Conservation (phyloP, 257 asterid genomes). For the Coffea eugenioides region DNA sequence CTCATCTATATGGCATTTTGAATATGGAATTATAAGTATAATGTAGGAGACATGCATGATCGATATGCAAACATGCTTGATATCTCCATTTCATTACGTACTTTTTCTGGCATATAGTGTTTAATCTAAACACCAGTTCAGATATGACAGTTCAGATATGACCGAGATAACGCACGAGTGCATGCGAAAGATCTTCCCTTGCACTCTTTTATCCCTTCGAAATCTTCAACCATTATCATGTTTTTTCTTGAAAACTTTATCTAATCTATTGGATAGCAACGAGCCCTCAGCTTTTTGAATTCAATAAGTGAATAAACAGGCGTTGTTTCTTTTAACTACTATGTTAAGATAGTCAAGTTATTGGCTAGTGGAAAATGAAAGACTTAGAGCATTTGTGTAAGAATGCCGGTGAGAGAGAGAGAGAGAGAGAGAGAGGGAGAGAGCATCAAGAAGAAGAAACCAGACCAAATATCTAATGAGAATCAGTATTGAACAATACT, state of each 20-base stretch:
- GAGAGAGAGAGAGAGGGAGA: neutral
- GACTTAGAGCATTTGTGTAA: neutral
- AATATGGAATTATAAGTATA: neutral
- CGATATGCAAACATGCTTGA: neutral
- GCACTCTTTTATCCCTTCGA: neutral
- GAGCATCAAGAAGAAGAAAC: neutral
- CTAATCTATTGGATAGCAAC: neutral
- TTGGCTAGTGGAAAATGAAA: neutral
- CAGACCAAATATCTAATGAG: neutral
- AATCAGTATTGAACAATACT: neutral
- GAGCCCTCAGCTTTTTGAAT: too few relatives aligned
- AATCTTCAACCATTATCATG: neutral
- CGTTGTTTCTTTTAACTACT: neutral
- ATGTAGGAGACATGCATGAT: neutral
- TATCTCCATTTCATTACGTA: neutral
- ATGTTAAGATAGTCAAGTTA: neutral
- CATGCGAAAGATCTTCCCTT: neutral
- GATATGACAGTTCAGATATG: neutral
- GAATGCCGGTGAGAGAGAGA: neutral
- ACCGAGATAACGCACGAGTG: neutral
- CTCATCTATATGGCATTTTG: neutral
- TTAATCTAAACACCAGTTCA: neutral
- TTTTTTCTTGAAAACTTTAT: neutral
- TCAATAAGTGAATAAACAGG: neutral
- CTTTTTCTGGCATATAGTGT: neutral